Evolutionary conservation across 148 eudicot genomes (phyloP).

Genomic region (Rhododendron kiyosumense): DNA sequence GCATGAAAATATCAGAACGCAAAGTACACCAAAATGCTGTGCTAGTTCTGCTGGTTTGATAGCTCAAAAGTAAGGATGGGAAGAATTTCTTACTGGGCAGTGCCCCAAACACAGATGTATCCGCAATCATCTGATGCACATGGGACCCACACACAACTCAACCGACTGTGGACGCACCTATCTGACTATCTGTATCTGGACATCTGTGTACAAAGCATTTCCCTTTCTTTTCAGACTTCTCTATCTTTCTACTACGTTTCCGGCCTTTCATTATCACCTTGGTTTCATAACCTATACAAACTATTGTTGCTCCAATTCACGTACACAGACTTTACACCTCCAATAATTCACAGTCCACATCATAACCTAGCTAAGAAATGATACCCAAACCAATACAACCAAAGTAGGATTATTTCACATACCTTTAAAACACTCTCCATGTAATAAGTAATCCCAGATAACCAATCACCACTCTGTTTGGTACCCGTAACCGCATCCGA

Average conservation of each 20-base stretch:
- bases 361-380: neutral
- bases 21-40: neutral
- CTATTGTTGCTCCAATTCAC: neutral
- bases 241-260: neutral
- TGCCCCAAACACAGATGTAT: neutral
- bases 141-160: too few species aligned
- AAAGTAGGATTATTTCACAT: neutral
- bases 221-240: neutral
- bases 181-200: neutral
- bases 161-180: neutral
- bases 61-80: neutral
- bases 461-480: constrained; percentile 47
- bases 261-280: neutral
- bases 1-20: neutral
- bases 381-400: neutral
- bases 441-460: constrained; percentile 50
- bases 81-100: neutral
- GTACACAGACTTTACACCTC: neutral
- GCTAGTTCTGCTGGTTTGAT: neutral
- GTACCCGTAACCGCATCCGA: constrained; percentile 24
- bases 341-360: neutral
- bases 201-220: neutral
- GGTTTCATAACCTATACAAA: neutral
- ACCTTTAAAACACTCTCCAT: constrained; percentile 67
- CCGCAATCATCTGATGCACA: neutral